Evolutionary conservation across 306 rosid species (phyloP).

Genomic region (Cucurbita maxima): DNA sequence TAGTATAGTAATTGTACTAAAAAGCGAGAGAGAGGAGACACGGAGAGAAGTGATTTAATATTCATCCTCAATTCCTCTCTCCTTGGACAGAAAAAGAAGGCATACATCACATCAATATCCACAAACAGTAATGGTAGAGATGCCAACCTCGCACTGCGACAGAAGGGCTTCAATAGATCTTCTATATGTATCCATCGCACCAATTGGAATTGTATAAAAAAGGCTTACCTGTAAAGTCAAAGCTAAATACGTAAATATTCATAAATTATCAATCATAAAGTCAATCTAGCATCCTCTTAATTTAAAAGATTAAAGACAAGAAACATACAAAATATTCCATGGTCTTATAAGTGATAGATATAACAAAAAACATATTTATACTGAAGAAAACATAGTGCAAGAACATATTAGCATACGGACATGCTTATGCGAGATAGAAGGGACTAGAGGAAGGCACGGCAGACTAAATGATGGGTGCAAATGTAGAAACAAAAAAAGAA

Average conservation of each 20-base stretch:
- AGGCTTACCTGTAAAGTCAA: conserved; percentile 63
- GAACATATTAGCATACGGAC: neutral
- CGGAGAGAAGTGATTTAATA: neutral
- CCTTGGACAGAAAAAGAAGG: neutral
- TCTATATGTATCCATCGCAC: conserved; percentile 76
- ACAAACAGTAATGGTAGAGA: neutral
- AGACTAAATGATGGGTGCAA: neutral
- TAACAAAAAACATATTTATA: neutral
- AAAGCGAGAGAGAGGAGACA: neutral
- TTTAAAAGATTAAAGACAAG: neutral
- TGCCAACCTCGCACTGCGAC: conserved; percentile 46
- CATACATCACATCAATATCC: neutral
- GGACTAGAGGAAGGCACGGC: neutral
- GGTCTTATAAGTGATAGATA: neutral
- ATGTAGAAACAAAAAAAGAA: neutral
- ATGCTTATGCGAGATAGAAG: neutral
- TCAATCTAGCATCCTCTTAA: neutral
- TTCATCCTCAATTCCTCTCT: neutral
- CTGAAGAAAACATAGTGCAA: neutral
- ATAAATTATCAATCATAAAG: neutral
- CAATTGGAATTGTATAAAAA: conserved; percentile 56
- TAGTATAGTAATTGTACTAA: neutral
- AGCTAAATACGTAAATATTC: neutral
- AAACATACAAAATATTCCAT: neutral
- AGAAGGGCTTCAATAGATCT: conserved; percentile 74